Conservation (phyloP, 805 yeast genomes). For the Lipomyces orientalis region DNA sequence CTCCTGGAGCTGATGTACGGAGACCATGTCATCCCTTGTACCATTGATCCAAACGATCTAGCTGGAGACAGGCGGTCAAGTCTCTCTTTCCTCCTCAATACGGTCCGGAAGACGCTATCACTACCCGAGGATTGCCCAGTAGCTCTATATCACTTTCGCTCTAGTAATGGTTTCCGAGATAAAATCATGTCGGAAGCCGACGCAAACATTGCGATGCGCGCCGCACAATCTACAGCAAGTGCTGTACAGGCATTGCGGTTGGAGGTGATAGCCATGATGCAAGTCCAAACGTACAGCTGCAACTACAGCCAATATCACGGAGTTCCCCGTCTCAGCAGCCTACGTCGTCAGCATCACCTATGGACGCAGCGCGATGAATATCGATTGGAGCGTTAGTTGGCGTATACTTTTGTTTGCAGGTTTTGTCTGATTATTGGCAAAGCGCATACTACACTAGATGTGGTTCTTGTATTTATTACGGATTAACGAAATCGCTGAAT, state of each 20-base stretch:
- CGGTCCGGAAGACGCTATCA: constrained; percentile 21
- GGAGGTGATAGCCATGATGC: constrained; percentile 22
- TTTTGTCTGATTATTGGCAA: no score
- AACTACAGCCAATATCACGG: background rate
- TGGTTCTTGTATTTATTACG: no score
- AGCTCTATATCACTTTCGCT: constrained; percentile 19
- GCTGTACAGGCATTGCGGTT: constrained; percentile 1
- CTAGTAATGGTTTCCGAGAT: constrained; percentile 10
- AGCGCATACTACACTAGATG: background rate
- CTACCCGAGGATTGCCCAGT: constrained; percentile 21
- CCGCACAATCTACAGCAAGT: background rate
- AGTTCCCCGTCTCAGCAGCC: constrained; percentile 1
- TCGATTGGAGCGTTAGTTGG: constrained; percentile 25
- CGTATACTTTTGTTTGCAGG: no score
- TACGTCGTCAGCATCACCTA: constrained; percentile 10
- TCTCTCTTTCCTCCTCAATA: constrained; percentile 21
- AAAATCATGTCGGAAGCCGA: constrained; percentile 28
- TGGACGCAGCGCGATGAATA: constrained; percentile 16
- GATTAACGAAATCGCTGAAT: no score
- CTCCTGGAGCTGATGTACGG: constrained; percentile 6
- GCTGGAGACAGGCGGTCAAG: constrained; percentile 7
- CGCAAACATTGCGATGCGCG: constrained; percentile 15
- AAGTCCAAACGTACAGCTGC: background rate
- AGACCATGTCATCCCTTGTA: constrained; percentile 3
- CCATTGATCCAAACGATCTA: constrained; percentile 11